Base-by-base conservation (phyloP, 2,329 filamentous ascomycete species). In the Dactylellina cionopaga region DNA sequence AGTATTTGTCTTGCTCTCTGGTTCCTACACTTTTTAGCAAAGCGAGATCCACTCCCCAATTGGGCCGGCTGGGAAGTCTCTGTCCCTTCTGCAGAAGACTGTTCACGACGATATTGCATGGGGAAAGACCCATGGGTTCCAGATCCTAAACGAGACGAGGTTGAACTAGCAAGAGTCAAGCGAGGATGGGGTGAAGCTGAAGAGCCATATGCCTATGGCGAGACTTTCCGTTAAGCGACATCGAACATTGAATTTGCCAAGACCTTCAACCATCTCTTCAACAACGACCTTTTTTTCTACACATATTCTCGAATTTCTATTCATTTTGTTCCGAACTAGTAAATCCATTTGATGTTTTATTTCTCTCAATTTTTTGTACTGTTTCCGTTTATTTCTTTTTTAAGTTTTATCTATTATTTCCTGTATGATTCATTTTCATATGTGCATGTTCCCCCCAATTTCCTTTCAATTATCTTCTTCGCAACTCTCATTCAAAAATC, bases 131-230 rank as follows among this genome's bases (percentile, higher is more conserved):
- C 66, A 5, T 71, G 66, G 66, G 66, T 71, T 22, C 66, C 66
- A 29, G 66, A 71, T 54, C 66, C 66, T 11, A 71, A 64, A 33
- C 60, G 43, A n/a, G 66, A 71, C 29, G 66, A 71, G 33, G 66
- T 71, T 17, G 66, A 71, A 43, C 66, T 71, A 35, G 66, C 66
- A 17, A 60, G 66, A 25, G 66, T 71, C 17, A 71, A 71, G 29
- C 66, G 66, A 37, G 66, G 66, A 15, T 71, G 66, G 66, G 66
- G 66, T 39, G 66, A 71, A 46, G 66, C 66, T 13, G 58, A 71
- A 22, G 66, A 71, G 27, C 66, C 66, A 51, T 71, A 71, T 47
- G 58, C 66, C 13, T 71, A 71, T 41, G 66, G 66, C 11, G 66
- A 71, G 25, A 64, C 41, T 37, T 71, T 64, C 43, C 58, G 66